Percentiles rank a stretch among this genome's conserved stretches.
These are phyloP conservation scores for Russula sp. DNA, from an alignment of 768 basidiomycete species.

Conservation along the genomic window DNA sequence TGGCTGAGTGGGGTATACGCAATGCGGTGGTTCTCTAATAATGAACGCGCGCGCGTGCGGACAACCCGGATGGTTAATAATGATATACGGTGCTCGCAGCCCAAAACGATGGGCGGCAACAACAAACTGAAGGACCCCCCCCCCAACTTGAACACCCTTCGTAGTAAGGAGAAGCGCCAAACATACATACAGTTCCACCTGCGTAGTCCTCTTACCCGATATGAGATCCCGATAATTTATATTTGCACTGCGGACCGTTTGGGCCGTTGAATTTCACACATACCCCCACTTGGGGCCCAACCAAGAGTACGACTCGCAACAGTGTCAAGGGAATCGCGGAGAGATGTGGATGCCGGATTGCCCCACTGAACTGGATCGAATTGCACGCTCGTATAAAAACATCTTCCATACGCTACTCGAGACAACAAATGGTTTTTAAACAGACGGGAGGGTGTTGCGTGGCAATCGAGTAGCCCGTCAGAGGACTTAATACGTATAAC, in stretches of 20 bases:
- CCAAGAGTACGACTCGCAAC: background rate
- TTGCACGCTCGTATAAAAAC: too few relatives aligned
- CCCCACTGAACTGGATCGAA: too few relatives aligned
- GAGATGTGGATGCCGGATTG: background rate
- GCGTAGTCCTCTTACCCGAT: slow-evolving; percentile 14
- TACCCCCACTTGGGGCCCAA: background rate
- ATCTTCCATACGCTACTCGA: too few relatives aligned
- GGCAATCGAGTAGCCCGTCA: background rate
- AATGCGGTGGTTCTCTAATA: background rate
- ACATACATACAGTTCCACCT: background rate
- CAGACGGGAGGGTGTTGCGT: too few relatives aligned
- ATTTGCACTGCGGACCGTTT: slow-evolving; percentile 3
- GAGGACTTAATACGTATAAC: slow-evolving; percentile 13
- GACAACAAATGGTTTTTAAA: too few relatives aligned
- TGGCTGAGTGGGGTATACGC: background rate
- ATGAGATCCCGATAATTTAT: background rate
- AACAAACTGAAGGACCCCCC: too few relatives aligned
- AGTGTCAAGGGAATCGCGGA: background rate
- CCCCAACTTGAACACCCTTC: background rate
- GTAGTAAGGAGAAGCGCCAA: background rate
- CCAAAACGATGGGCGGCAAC: background rate
- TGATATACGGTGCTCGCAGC: background rate
- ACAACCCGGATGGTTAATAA: background rate
- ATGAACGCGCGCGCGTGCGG: background rate
- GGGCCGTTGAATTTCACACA: background rate